Evolutionary conservation across 371 early-diverging fungal species (phyloP).

Genomic region (Rhizomucor pusillus): DNA sequence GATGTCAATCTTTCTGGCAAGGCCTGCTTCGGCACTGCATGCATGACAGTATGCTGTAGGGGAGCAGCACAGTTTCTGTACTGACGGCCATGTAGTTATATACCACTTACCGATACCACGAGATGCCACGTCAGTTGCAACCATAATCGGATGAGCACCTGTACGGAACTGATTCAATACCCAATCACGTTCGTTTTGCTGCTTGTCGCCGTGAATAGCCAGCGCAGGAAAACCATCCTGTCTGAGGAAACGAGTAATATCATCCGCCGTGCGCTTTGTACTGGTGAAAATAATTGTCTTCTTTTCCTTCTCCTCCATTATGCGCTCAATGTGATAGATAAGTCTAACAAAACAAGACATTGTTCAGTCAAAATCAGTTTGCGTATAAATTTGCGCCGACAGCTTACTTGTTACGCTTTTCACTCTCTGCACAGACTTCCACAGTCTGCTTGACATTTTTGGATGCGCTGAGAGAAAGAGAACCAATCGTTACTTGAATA

Average conservation of each 20-base stretch:
- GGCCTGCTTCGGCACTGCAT: conserved; percentile 6
- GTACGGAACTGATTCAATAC: conserved; percentile 91
- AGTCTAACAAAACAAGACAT: conserved; percentile 31
- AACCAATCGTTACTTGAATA: conserved; percentile 99
- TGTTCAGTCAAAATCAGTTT: too few relatives aligned
- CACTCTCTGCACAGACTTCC: conserved; percentile 83
- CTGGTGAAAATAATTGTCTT: conserved; percentile 98
- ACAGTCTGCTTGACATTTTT: conserved; percentile 93
- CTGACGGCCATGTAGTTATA: conserved; percentile 5
- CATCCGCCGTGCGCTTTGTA: conserved; percentile 98
- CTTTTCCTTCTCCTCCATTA: conserved; percentile 70
- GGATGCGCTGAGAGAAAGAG: conserved; percentile 92
- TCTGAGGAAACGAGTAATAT: conserved; percentile 87
- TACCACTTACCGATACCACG: conserved; percentile 96
- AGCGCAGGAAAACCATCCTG: conserved; percentile 95
- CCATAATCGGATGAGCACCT: conserved; percentile 91
- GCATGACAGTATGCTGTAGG: conserved; percentile 8
- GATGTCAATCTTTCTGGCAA: conserved; percentile 2
- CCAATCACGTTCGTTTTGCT: conserved; percentile 98
- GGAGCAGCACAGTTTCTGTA: conserved; percentile 12
- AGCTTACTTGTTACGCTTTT: conserved; percentile 74
- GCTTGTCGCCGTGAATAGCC: conserved; percentile 99
- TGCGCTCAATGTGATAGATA: conserved; percentile 70
- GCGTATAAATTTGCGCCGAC: too few relatives aligned
- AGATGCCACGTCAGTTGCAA: conserved; percentile 99